Conservation (phyloP, 768 basidiomycete genomes). For the Sporobolomyces phaffii region DNA sequence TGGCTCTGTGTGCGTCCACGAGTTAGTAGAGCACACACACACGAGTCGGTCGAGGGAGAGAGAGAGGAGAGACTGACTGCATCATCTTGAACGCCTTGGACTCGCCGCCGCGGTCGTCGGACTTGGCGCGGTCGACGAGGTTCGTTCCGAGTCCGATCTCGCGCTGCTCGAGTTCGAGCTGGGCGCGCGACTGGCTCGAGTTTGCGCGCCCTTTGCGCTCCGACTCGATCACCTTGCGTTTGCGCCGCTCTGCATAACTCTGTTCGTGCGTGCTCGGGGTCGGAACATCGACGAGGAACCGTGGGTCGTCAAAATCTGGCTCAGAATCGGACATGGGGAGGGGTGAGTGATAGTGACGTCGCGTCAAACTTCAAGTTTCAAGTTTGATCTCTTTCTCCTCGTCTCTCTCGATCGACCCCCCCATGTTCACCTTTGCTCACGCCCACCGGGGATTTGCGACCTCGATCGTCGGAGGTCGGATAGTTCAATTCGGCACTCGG, state of each 20-base stretch:
- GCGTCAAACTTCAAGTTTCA: not conserved
- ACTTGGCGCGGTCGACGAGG: conserved; percentile 19
- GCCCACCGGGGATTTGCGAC: too few species aligned
- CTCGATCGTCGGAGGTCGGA: too few species aligned
- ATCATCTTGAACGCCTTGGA: conserved; percentile 40
- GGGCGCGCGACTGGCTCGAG: conserved; percentile 25
- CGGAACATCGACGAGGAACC: conserved; percentile 13
- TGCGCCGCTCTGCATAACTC: conserved; percentile 34
- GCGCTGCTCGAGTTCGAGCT: conserved; percentile 35
- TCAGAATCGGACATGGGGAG: conserved; percentile 13
- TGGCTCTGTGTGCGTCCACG: conserved; percentile 12
- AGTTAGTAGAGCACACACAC: not conserved
- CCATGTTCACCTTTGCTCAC: too few species aligned
- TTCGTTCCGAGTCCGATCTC: conserved; percentile 32
- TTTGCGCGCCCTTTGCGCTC: conserved; percentile 23
- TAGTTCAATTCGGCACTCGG: too few species aligned
- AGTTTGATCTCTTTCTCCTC: not conserved
- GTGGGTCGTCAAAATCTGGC: conserved; percentile 30
- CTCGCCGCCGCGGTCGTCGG: not conserved
- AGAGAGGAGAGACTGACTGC: conserved; percentile 17
- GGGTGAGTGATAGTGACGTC: not conserved
- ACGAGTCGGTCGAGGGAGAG: not conserved
- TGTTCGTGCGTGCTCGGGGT: not conserved
- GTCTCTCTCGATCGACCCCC: too few species aligned
- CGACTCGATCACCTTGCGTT: conserved; percentile 18